These are phyloP conservation scores for Lasiodiplodia theobromae DNA, from an alignment of 2,329 filamentous ascomycete genomes.

Conservation along the genomic window DNA sequence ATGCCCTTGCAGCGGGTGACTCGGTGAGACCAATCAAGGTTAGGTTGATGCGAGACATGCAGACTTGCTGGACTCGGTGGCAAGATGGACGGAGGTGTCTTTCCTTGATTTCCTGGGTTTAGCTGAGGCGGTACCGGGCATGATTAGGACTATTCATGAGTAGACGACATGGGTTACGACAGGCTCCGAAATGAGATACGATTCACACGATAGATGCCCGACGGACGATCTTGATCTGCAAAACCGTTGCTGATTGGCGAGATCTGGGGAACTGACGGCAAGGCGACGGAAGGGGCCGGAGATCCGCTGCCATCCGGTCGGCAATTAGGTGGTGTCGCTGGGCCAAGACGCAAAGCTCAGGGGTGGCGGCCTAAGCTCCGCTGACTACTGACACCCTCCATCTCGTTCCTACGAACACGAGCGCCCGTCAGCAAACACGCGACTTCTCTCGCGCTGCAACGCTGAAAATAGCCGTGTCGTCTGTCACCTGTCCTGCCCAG, in stretches of 20 bases:
- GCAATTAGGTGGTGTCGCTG: neutral
- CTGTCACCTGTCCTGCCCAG: neutral
- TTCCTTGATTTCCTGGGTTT: neutral
- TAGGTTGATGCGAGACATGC: neutral
- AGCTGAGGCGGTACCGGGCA: neutral
- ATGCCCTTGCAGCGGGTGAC: neutral
- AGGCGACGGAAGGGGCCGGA: constrained; percentile 3
- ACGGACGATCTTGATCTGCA: constrained; percentile 18
- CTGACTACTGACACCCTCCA: neutral
- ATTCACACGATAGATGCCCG: constrained; percentile 15
- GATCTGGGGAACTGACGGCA: neutral
- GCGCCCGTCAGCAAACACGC: constrained; percentile 13
- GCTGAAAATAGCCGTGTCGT: neutral
- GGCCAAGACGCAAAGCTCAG: constrained; percentile 13
- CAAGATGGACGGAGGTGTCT: neutral
- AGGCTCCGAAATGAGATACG: neutral
- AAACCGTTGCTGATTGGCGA: neutral
- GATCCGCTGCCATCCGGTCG: constrained; percentile 9
- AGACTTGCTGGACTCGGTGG: neutral
- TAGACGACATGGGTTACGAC: constrained; percentile 15
- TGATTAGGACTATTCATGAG: neutral
- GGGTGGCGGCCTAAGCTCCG: neutral
- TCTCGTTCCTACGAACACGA: neutral
- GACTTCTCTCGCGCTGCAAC: neutral
- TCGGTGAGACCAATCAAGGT: neutral